Conservation (phyloP, 768 basidiomycete genomes). For the Leccinum longicurvipes region DNA sequence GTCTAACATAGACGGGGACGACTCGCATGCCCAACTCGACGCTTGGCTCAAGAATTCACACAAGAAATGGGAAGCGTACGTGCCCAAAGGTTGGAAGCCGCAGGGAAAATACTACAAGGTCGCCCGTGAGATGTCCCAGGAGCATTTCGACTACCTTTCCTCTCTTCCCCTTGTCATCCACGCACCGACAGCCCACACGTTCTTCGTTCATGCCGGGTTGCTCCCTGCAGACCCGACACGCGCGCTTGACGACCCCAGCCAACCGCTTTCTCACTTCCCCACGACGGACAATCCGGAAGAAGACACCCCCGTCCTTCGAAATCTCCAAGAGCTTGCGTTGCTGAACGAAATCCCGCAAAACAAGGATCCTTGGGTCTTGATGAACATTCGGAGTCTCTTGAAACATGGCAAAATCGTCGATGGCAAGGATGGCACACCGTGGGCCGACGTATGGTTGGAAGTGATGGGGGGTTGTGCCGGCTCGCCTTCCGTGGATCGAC, state of each 20-base stretch:
- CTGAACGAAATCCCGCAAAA: conserved; percentile 73
- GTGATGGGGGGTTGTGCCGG: conserved; percentile 60
- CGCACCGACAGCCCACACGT: conserved; percentile 68
- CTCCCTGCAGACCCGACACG: conserved; percentile 67
- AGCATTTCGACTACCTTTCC: conserved; percentile 69
- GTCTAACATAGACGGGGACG: conserved; percentile 33
- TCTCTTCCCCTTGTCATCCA: conserved; percentile 74
- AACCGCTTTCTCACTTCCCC: conserved; percentile 73
- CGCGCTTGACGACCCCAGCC: conserved; percentile 45
- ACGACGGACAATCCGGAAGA: conserved; percentile 24
- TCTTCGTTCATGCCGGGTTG: conserved; percentile 82
- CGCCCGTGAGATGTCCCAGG: conserved; percentile 61
- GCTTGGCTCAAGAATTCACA: conserved; percentile 38
- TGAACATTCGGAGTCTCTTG: conserved; percentile 38
- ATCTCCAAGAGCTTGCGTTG: conserved; percentile 65
- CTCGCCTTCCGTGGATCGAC: conserved; percentile 25
- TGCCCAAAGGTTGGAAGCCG: conserved; percentile 71
- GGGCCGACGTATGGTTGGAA: conserved; percentile 73
- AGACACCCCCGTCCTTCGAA: conserved; percentile 37
- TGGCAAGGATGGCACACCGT: conserved; percentile 54
- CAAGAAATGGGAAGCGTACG: conserved; percentile 43
- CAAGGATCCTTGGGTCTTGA: conserved; percentile 66
- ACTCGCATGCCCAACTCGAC: conserved; percentile 20
- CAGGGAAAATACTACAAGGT: conserved; percentile 74
- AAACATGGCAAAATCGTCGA: conserved; percentile 35